Evolutionary conservation across 805 yeast genomes (phyloP).

Genomic region (Candida boleticola): DNA sequence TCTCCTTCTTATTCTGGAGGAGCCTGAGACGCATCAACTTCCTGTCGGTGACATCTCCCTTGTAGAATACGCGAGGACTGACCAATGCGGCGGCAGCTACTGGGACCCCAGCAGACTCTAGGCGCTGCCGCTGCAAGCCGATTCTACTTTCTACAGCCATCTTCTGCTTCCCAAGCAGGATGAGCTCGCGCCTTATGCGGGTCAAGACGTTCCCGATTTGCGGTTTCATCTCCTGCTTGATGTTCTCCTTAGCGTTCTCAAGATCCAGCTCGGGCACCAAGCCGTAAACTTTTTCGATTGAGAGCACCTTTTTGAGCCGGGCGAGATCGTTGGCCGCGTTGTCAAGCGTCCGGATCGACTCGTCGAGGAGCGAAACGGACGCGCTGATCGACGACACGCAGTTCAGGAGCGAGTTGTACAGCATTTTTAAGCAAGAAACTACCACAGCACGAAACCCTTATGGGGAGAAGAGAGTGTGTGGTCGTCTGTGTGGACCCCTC

Average conservation of each 20-base stretch:
- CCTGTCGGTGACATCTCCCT: slow-evolving; percentile 24
- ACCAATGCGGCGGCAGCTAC: slow-evolving; percentile 4
- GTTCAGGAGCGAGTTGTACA: slow-evolving; percentile 13
- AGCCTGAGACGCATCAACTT: slow-evolving; percentile 38
- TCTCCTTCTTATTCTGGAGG: slow-evolving; percentile 41
- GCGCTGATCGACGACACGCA: slow-evolving; percentile 32
- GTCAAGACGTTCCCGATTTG: slow-evolving; percentile 32
- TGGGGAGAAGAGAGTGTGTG: no score
- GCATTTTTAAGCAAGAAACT: no score
- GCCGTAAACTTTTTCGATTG: slow-evolving; percentile 48
- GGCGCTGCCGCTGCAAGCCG: slow-evolving; percentile 40
- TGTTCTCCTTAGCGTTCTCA: slow-evolving; percentile 34
- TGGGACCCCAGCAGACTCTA: slow-evolving; percentile 13
- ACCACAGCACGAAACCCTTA: no score
- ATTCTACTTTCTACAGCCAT: slow-evolving; percentile 32
- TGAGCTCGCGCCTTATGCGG: slow-evolving; percentile 30
- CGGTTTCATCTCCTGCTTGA: slow-evolving; percentile 41
- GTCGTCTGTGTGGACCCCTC: not conserved
- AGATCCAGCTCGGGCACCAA: slow-evolving; percentile 50
- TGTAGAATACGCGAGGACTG: slow-evolving; percentile 6
- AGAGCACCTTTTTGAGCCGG: slow-evolving; percentile 38
- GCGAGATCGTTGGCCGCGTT: slow-evolving; percentile 38
- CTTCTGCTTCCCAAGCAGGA: slow-evolving; percentile 30
- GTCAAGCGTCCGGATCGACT: slow-evolving; percentile 32
- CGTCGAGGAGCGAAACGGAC: slow-evolving; percentile 31